Evolutionary conservation across 345 rosid genomes (phyloP), one percentile per base, ranked within the genome.

Genomic region (Syzygium grande): DNA sequence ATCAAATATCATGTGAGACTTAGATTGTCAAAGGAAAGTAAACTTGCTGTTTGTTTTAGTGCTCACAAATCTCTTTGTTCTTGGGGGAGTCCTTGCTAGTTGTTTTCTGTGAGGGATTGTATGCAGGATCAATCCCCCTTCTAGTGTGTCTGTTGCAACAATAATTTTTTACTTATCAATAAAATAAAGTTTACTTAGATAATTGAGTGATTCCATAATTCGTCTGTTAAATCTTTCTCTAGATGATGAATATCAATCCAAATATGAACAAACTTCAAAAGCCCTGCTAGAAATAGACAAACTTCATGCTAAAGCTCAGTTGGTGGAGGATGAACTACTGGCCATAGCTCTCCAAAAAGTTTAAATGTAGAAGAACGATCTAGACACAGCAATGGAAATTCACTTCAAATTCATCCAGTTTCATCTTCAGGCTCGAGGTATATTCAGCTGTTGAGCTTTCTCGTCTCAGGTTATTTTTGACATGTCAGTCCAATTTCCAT

Each of bases 341-440:
- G 98, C 99, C 55, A 93, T 87, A 91, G 99, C 98, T 88, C 43
- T 98, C 87, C 96, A 95, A 91, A 94, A 94, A 89, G 96, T 98
- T 89, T 95, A 89, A 88, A 38, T 52, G 51, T 91, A 38, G 96
- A 90, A 23, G 89, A 95, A 89, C 95, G 94, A 90, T 94, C 96
- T 85, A 52, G 10, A 52, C 63, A 52, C 51, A 16, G 30, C n/a
- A 25, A 52, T 52, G 83, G 51, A 65, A 56, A 38, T 73, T 14
- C 84, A 7, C 22, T 53, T 68, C 84, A 43, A 88, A 83, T 27
- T 30, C 11, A 29, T 88, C 79, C 55, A n/a, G 14, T 51, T 91
- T 91, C 98, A 2, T 92, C 91, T 14, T 87, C 94, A 85, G 89
- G 86, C 87, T 89, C 93, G 88, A 93, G 99, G 99, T 97, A 93